A percentile compares a stretch with the other conserved stretches of the same genome.
Evolutionary conservation across 768 basidiomycete genomes (phyloP).

Genomic region (Crucibulum laeve): DNA sequence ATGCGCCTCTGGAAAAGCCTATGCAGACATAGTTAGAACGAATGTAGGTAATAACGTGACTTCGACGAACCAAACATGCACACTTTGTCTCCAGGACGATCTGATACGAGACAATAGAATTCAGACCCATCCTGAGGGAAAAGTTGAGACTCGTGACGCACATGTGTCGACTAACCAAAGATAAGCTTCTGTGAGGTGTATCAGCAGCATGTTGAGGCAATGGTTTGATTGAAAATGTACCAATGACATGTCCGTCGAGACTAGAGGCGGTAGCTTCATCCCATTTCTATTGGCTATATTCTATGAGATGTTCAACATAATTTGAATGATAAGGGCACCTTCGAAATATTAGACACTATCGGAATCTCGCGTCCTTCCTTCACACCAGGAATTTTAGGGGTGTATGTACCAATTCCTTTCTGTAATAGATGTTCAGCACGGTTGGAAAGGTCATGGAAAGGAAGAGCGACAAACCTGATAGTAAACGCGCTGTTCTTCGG

Average conservation of each 20-base stretch:
- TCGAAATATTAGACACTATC: conserved; percentile 3
- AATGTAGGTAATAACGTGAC: not conserved
- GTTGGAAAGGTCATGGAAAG: not conserved
- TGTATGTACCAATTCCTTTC: conserved; percentile 14
- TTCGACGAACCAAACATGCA: conserved; percentile 3
- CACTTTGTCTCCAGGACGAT: conserved; percentile 4
- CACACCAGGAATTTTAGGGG: conserved; percentile 8
- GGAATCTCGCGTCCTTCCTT: too few species aligned
- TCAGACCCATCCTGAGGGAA: not conserved
- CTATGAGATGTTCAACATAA: not conserved
- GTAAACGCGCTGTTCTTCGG: conserved; percentile 11
- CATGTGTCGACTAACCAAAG: conserved; percentile 12
- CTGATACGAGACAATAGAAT: not conserved
- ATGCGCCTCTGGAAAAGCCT: conserved; percentile 15
- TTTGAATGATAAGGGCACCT: conserved; percentile 4
- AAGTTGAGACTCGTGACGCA: not conserved
- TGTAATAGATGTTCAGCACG: not conserved
- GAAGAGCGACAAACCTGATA: conserved; percentile 7
- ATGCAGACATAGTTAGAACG: not conserved
- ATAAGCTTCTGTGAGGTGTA: conserved; percentile 9
- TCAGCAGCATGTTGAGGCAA: not conserved
- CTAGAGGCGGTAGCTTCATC: conserved; percentile 12
- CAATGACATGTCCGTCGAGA: conserved; percentile 9
- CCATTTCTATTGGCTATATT: not conserved
- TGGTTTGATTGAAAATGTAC: conserved; percentile 6